These are phyloP conservation scores for Musa beccarii DNA, from an alignment of 176 grass and related monocot species.

Conservation along the genomic window DNA sequence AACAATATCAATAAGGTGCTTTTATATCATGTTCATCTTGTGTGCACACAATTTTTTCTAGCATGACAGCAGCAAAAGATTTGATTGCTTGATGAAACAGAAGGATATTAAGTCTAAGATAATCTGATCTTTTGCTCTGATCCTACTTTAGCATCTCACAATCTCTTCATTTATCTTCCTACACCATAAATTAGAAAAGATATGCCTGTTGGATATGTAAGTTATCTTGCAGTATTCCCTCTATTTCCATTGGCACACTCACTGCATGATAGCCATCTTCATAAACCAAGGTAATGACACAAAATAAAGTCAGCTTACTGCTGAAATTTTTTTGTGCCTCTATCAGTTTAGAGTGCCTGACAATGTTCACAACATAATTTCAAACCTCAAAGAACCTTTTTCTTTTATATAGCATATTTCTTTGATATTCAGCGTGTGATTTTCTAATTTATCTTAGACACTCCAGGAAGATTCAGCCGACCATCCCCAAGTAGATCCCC, in stretches of 20 bases:
- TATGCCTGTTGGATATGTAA: too few species aligned
- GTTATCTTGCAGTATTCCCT: background rate
- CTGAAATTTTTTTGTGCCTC: background rate
- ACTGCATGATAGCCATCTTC: background rate
- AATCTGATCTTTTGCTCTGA: background rate
- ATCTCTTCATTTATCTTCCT: background rate
- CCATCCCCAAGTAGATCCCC: constrained; percentile 16
- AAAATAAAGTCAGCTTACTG: background rate
- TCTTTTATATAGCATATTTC: background rate
- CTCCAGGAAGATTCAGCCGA: constrained; percentile 10
- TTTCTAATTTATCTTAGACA: background rate
- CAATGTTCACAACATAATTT: too few species aligned
- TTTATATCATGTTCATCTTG: background rate
- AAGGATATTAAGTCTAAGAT: background rate
- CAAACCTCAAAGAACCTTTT: background rate
- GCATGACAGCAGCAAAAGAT: too few species aligned
- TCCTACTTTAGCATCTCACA: background rate
- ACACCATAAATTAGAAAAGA: too few species aligned
- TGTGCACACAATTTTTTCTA: too few species aligned
- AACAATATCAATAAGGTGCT: constrained; percentile 31
- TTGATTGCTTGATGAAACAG: background rate
- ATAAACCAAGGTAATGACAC: background rate
- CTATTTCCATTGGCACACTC: background rate
- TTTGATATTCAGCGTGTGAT: background rate
- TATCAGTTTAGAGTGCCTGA: too few species aligned